These are phyloP conservation scores for Colletotrichum sp. DNA, from an alignment of 2,329 filamentous ascomycete species.

Conservation along the genomic window DNA sequence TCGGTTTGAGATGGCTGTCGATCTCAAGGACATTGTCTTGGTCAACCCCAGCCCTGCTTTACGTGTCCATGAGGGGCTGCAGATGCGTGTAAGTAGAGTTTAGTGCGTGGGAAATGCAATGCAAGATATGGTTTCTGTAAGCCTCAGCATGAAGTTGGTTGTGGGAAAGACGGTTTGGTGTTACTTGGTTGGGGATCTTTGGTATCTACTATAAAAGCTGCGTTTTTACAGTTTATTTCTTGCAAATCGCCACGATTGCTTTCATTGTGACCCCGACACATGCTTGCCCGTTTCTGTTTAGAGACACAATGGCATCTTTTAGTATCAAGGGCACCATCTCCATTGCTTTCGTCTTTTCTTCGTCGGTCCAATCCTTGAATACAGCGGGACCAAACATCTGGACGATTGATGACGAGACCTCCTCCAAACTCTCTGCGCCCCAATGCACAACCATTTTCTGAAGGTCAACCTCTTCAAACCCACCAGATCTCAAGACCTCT, in stretches of 20 bases:
- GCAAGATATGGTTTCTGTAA: too few species aligned
- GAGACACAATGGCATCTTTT: not conserved
- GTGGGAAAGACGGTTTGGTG: too few species aligned
- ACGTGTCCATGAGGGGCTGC: not conserved
- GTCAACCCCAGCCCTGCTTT: constrained; percentile 1
- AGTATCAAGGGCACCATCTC: not conserved
- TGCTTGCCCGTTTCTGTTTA: not conserved
- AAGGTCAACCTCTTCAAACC: constrained; percentile 2
- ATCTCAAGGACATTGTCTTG: constrained; percentile 26
- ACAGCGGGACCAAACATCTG: not conserved
- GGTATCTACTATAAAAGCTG: too few species aligned
- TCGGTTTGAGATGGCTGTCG: constrained; percentile 27
- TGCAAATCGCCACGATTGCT: constrained; percentile 8
- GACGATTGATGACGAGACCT: not conserved
- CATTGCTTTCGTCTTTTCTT: not conserved
- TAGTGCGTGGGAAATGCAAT: too few species aligned
- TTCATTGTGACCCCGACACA: constrained; percentile 1
- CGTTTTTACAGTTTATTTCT: not conserved
- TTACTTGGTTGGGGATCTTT: too few species aligned
- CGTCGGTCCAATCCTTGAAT: constrained; percentile 2
- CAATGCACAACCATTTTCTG: not conserved
- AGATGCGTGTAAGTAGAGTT: too few species aligned
- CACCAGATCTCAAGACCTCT: not conserved
- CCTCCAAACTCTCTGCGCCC: not conserved
- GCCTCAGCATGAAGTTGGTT: too few species aligned